phyloP scores from a whole-genome alignment of 2,329 filamentous ascomycete species.

The Colletotrichum lindemuthianum region DNA sequence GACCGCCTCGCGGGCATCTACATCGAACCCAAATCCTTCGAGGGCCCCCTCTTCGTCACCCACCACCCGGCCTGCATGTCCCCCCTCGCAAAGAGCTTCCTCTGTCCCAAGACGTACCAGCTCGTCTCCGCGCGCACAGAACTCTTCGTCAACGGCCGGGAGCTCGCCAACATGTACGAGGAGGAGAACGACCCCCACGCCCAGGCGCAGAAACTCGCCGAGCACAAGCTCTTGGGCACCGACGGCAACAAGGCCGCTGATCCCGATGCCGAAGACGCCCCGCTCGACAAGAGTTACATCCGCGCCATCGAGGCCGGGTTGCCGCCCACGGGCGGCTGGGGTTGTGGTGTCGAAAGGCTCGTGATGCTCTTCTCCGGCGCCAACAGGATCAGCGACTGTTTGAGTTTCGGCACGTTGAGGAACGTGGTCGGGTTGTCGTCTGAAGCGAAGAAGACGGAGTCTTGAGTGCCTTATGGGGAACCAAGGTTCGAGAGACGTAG shows the following conservation, averaged over 20 bases:
- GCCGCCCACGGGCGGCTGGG: slow-evolving; percentile 97
- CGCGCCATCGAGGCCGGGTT: slow-evolving; percentile 87
- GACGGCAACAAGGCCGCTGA: slow-evolving; percentile 43
- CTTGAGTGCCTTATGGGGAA: neutral
- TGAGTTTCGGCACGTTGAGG: slow-evolving; percentile 88
- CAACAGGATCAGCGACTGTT: slow-evolving; percentile 83
- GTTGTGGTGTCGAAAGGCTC: slow-evolving; percentile 89
- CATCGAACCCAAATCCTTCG: slow-evolving; percentile 79
- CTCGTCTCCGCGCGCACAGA: slow-evolving; percentile 84
- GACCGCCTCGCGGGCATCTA: slow-evolving; percentile 81
- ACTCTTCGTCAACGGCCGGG: slow-evolving; percentile 81
- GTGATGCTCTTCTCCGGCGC: slow-evolving; percentile 89
- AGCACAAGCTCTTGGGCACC: slow-evolving; percentile 54
- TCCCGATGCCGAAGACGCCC: slow-evolving; percentile 53
- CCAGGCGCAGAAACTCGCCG: slow-evolving; percentile 84
- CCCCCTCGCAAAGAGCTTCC: slow-evolving; percentile 88
- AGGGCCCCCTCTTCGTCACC: slow-evolving; percentile 82
- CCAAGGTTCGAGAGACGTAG: neutral
- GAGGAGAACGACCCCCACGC: slow-evolving; percentile 94
- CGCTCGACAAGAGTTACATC: slow-evolving; percentile 82
- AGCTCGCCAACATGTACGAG: slow-evolving; percentile 97
- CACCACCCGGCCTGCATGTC: slow-evolving; percentile 92
- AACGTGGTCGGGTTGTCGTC: slow-evolving; percentile 68
- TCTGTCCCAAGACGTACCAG: slow-evolving; percentile 74
- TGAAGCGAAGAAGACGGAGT: slow-evolving; percentile 33